A percentile compares a stretch with the other conserved stretches of the same genome.
phyloP scores from a whole-genome alignment of 768 basidiomycete genomes.

The Rubroboletus satanas region DNA sequence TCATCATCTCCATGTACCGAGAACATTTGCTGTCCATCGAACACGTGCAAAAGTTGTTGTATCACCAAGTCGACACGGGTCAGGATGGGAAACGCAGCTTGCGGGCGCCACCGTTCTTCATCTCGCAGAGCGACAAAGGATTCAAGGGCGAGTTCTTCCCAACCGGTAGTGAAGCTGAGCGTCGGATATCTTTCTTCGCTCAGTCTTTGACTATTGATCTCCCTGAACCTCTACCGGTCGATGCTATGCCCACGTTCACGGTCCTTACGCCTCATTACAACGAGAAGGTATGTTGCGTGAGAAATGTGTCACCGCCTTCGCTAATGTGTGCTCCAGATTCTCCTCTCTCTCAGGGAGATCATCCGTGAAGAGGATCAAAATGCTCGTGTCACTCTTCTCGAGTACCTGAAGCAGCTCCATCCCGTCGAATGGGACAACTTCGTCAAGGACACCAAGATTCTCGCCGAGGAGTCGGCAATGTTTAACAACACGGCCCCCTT shows the following conservation, averaged over 20 bases:
- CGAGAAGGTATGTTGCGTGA: constrained; percentile 66
- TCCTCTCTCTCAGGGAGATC: constrained; percentile 94
- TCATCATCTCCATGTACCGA: constrained; percentile 99
- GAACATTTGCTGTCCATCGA: constrained; percentile 98
- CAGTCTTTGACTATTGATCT: constrained; percentile 95
- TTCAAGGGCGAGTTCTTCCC: constrained; percentile 92
- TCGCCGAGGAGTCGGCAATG: constrained; percentile 91
- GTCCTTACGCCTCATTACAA: constrained; percentile 98
- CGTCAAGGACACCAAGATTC: constrained; percentile 98
- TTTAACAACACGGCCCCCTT: constrained; percentile 76
- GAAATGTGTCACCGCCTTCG: background rate
- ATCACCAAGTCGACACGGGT: constrained; percentile 90
- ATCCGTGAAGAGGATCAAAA: constrained; percentile 98
- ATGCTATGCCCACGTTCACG: constrained; percentile 99
- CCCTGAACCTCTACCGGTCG: constrained; percentile 90
- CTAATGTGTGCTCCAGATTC: constrained; percentile 51
- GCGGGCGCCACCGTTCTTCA: constrained; percentile 96
- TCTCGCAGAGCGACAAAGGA: constrained; percentile 87
- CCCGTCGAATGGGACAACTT: constrained; percentile 99
- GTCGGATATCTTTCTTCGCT: constrained; percentile 98
- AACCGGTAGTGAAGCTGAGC: constrained; percentile 88
- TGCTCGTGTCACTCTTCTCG: constrained; percentile 92
- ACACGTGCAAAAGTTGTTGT: constrained; percentile 95
- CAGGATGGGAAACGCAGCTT: constrained; percentile 85
- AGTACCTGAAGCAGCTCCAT: constrained; percentile 98